phyloP scores from a whole-genome alignment of 164 flowering plant species.

The Hamamelis virginiana region DNA sequence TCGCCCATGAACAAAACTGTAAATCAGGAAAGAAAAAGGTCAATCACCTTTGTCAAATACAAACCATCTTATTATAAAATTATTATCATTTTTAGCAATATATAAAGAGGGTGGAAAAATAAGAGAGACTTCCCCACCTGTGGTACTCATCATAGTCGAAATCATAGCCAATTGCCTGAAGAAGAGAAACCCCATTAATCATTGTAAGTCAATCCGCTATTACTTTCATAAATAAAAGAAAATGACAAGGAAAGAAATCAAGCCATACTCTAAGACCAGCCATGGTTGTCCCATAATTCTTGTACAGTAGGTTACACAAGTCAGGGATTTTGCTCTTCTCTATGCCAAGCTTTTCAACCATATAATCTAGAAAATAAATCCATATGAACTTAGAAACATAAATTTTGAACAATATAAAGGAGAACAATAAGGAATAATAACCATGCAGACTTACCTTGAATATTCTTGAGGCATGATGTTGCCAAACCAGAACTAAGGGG shows the following conservation, averaged over 20 bases:
- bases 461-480: constrained; percentile 34
- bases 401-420: neutral
- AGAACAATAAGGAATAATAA: neutral
- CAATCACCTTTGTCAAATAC: neutral
- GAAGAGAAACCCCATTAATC: constrained; percentile 8
- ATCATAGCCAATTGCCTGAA: constrained; percentile 72
- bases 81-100: neutral
- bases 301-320: constrained; percentile 47
- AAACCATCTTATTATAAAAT: too few species aligned
- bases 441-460: constrained; percentile 37
- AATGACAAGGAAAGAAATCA: neutral
- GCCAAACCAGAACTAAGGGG: constrained; percentile 57
- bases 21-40: constrained; percentile 10
- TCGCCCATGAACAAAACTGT: constrained; percentile 68
- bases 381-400: neutral
- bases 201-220: neutral
- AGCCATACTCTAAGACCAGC: constrained; percentile 72
- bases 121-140: constrained; percentile 27
- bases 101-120: neutral
- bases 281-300: constrained; percentile 75
- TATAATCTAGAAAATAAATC: constrained; percentile 39
- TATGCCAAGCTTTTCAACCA: constrained; percentile 61
- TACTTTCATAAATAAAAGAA: neutral
- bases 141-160: constrained; percentile 72
- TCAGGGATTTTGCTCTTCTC: constrained; percentile 40